A percentile compares a stretch with the other conserved stretches of the same genome.
These are phyloP conservation scores for Phyllosticta ampelicida DNA, from an alignment of 2,329 filamentous ascomycete genomes.

Conservation along the genomic window DNA sequence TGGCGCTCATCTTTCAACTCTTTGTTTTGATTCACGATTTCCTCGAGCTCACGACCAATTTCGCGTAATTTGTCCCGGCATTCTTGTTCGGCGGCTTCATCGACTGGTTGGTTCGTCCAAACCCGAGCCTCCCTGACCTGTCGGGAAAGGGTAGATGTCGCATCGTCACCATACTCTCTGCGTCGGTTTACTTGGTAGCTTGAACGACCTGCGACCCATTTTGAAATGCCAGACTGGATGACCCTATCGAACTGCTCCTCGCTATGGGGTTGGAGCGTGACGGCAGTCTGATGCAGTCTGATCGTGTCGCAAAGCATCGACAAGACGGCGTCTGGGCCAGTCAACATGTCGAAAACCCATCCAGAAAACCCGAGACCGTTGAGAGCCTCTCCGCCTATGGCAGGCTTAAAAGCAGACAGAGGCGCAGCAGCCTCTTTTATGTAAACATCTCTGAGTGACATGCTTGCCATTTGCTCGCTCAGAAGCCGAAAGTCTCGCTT, in stretches of 20 bases:
- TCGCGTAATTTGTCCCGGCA: constrained; percentile 44
- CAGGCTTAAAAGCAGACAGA: constrained; percentile 45
- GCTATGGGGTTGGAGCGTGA: constrained; percentile 52
- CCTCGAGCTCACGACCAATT: constrained; percentile 28
- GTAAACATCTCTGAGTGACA: constrained; percentile 51
- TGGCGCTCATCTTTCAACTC: constrained; percentile 30
- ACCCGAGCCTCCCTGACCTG: constrained; percentile 49
- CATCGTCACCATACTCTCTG: constrained; percentile 74
- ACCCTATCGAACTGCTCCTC: constrained; percentile 61
- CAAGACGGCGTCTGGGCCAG: constrained; percentile 72
- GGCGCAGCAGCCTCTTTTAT: constrained; percentile 53
- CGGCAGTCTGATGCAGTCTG: constrained; percentile 56
- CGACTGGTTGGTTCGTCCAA: constrained; percentile 71
- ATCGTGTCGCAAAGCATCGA: constrained; percentile 76
- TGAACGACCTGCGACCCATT: constrained; percentile 59
- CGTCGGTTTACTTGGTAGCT: constrained; percentile 58
- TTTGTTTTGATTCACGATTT: constrained; percentile 31
- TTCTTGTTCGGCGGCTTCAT: constrained; percentile 51
- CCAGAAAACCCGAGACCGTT: constrained; percentile 57
- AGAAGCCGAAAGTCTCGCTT: constrained; percentile 64
- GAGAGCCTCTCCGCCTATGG: constrained; percentile 47
- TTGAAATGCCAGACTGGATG: constrained; percentile 46
- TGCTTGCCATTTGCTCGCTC: constrained; percentile 33
- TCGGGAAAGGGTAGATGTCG: constrained; percentile 57
- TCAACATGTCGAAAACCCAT: constrained; percentile 67